phyloP scores from a whole-genome alignment of 495 filamentous ascomycete genomes.

The Parachaetomium inaequale region DNA sequence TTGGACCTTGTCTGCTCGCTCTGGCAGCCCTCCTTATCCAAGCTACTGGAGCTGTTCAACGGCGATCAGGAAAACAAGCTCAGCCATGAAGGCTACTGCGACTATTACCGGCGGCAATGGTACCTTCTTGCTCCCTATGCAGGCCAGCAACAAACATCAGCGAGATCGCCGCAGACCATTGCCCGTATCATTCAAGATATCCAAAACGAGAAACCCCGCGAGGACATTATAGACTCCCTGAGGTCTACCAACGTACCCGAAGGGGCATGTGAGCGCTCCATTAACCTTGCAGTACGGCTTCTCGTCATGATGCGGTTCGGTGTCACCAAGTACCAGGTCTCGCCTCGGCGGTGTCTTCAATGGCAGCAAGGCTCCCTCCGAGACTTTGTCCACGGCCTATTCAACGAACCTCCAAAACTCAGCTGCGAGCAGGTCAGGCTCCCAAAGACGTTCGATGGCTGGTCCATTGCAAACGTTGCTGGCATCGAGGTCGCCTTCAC shows the following conservation, averaged over 20 bases:
- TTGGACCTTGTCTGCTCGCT: no score
- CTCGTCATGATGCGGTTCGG: not conserved
- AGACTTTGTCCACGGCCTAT: no score
- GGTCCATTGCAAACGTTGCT: conserved; percentile 30
- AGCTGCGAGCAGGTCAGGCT: conserved; percentile 23
- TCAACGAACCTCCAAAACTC: conserved; percentile 1
- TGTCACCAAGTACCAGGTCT: not conserved
- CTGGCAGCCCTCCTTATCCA: no score
- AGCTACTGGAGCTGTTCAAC: not conserved
- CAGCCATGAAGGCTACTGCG: not conserved
- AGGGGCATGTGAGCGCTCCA: not conserved
- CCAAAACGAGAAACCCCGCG: no score
- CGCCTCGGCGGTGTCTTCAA: not conserved
- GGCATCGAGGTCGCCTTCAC: conserved; percentile 43
- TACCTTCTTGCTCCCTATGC: not conserved
- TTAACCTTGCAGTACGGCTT: not conserved
- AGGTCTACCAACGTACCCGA: not conserved
- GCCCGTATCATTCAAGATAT: no score
- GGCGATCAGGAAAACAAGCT: not conserved
- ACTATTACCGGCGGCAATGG: not conserved
- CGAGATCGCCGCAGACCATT: no score
- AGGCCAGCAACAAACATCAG: not conserved
- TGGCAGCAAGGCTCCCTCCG: not conserved
- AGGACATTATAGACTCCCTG: no score
- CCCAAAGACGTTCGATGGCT: conserved; percentile 28